These are phyloP conservation scores for Tetratostichococcus sp. DNA, from an alignment of 139 green algal genomes.

Conservation along the genomic window DNA sequence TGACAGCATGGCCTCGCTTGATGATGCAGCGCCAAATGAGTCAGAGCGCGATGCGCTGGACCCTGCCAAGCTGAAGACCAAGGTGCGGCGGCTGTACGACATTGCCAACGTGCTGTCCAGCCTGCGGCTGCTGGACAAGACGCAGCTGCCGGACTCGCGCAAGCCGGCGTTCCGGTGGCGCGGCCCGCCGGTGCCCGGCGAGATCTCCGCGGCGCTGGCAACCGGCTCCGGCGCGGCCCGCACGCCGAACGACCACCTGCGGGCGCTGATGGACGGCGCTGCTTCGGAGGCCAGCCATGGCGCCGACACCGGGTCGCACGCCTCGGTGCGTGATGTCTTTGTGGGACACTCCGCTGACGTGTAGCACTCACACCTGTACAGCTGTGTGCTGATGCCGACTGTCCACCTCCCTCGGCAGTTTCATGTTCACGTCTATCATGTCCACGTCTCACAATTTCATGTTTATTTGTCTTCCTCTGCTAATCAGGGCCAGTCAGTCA, in stretches of 20 bases:
- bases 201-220: slow-evolving; percentile 7
- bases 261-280: neutral
- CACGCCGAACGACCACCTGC: neutral
- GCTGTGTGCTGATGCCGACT: too few species aligned
- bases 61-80: slow-evolving; percentile 48
- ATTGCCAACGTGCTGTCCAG: slow-evolving; percentile 68
- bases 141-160: slow-evolving; percentile 31
- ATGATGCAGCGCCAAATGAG: neutral
- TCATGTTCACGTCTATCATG: too few species aligned
- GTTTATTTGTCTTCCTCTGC: too few species aligned
- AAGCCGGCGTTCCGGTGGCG: slow-evolving; percentile 51
- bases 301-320: neutral
- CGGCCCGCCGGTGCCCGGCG: neutral
- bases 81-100: slow-evolving; percentile 69
- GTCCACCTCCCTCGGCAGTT: too few species aligned
- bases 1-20: too few species aligned
- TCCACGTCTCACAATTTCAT: too few species aligned
- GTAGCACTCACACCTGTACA: too few species aligned
- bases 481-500: too few species aligned
- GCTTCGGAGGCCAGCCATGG: slow-evolving; percentile 4
- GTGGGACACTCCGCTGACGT: too few species aligned
- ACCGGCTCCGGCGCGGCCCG: neutral
- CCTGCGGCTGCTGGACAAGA: slow-evolving; percentile 49
- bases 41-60: slow-evolving; percentile 8
- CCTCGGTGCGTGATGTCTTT: neutral